Percentiles rank a stretch among this genome's conserved stretches.
Conservation (phyloP, 805 yeast genomes). For the Starmerella ratchasimensis region DNA sequence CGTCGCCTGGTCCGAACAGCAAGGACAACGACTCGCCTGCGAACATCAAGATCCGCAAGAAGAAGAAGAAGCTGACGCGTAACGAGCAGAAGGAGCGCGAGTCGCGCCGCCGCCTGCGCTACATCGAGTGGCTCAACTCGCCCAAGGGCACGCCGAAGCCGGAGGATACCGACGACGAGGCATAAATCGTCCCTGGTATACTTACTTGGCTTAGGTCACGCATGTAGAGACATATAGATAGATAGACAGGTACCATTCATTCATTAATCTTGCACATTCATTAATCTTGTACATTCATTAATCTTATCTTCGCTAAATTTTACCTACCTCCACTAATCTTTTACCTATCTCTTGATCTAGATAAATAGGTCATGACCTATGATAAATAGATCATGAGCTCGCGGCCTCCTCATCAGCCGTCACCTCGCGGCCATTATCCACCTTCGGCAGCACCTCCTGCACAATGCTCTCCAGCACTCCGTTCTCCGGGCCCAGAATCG, state of each 20-base stretch:
- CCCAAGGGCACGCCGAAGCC: conserved; percentile 98
- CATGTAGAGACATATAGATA: not conserved
- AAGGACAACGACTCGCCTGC: conserved; percentile 76
- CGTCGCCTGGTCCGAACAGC: conserved; percentile 23
- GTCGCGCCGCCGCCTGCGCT: conserved; percentile 86
- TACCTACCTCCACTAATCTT: too few species aligned
- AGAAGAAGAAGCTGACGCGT: conserved; percentile 96
- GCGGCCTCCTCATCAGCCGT: conserved; percentile 41
- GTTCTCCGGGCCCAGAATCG: conserved; percentile 48
- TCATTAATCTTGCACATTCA: not conserved
- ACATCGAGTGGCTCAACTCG: conserved; percentile 84
- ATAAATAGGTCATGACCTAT: too few species aligned
- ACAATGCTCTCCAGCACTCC: conserved; percentile 36
- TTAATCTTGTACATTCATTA: not conserved
- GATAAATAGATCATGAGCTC: conserved; percentile 6
- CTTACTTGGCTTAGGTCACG: too few species aligned
- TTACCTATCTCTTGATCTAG: too few species aligned
- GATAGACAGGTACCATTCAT: too few species aligned
- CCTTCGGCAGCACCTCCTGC: conserved; percentile 31
- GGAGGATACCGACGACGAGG: conserved; percentile 86
- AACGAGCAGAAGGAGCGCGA: conserved; percentile 85
- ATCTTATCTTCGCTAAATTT: not conserved
- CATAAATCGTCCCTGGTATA: conserved; percentile 21
- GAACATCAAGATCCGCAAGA: conserved; percentile 78
- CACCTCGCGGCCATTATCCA: conserved; percentile 44